Evolutionary conservation across 306 rosid species (phyloP).

Genomic region (Biancaea sappan): DNA sequence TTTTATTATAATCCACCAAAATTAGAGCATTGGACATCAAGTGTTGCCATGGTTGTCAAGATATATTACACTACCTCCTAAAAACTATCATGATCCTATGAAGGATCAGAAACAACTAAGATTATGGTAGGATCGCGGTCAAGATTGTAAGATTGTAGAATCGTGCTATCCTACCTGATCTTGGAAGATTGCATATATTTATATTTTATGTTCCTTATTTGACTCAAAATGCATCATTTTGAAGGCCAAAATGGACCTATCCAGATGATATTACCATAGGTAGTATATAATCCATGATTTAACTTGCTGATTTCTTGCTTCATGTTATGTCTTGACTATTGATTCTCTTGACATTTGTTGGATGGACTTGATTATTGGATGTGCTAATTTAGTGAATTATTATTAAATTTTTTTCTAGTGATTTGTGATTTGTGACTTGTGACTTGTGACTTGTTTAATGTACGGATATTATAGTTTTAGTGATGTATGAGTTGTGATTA

Average conservation of each 20-base stretch:
- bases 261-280: too few relatives aligned
- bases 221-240: neutral
- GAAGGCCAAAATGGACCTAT: neutral
- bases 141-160: neutral
- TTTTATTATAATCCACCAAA: neutral
- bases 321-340: neutral
- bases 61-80: too few relatives aligned
- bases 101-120: neutral
- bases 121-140: neutral
- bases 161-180: neutral
- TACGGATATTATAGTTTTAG: too few relatives aligned
- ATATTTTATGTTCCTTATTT: neutral
- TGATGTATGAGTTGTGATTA: neutral
- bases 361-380: neutral
- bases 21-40: neutral
- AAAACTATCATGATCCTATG: neutral
- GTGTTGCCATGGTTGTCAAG: too few relatives aligned
- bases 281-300: neutral
- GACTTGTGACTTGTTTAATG: too few relatives aligned
- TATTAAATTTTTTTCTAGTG: neutral
- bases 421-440: neutral
- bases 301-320: neutral
- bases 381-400: neutral
- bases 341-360: neutral
- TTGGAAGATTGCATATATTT: neutral